Evolutionary conservation across 345 rosid genomes (phyloP).

Genomic region (Populus tremula): DNA sequence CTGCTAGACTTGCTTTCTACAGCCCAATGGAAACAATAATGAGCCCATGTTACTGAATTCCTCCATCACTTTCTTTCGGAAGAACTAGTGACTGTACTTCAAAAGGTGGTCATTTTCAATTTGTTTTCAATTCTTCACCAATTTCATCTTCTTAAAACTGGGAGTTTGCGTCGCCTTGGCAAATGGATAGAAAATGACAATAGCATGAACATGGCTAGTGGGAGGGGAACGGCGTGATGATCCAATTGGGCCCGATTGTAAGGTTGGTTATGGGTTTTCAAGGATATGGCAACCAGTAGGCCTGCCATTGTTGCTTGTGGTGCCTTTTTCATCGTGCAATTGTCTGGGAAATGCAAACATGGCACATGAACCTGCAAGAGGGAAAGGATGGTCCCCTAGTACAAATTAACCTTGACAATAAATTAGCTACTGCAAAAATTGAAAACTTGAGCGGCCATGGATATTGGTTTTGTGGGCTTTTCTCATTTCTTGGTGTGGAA

Average conservation of each 20-base stretch:
- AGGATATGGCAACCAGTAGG: neutral
- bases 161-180: neutral
- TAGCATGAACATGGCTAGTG: slow-evolving; percentile 11
- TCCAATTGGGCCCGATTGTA: slow-evolving; percentile 3
- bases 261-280: neutral
- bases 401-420: neutral
- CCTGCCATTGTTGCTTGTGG: neutral
- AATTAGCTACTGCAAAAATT: too few relatives aligned
- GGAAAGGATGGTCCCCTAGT: slow-evolving; percentile 1
- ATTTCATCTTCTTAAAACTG: too few relatives aligned
- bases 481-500: neutral
- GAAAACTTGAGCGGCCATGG: neutral
- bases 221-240: neutral
- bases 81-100: too few relatives aligned
- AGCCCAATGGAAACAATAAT: too few relatives aligned
- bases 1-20: too few relatives aligned
- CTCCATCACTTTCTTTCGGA: too few relatives aligned
- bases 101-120: too few relatives aligned
- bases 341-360: slow-evolving; percentile 21
- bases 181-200: slow-evolving; percentile 19
- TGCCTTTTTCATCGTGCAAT: slow-evolving; percentile 5
- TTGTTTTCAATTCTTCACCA: too few relatives aligned
- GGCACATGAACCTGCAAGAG: slow-evolving; percentile 17
- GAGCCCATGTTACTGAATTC: too few relatives aligned
- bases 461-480: neutral